These are phyloP conservation scores for Amanita muscaria DNA, from an alignment of 768 basidiomycete genomes.

Conservation along the genomic window DNA sequence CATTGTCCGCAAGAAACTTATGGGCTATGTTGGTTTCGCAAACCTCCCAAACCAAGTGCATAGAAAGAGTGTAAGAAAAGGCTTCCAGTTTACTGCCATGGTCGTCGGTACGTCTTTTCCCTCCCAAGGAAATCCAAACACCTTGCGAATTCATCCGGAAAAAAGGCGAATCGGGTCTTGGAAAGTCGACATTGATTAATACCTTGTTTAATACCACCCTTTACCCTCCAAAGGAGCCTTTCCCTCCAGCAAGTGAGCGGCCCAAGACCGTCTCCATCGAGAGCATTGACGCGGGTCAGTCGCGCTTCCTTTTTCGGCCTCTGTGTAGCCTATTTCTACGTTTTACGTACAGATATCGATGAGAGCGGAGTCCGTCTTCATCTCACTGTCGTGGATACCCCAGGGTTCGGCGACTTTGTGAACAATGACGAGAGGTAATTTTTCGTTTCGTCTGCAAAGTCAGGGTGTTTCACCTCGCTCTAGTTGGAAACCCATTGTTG, in stretches of 20 bases:
- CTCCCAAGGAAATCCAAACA: too few relatives aligned
- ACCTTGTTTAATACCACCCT: constrained; percentile 97
- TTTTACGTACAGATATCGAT: constrained; percentile 76
- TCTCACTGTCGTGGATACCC: constrained; percentile 98
- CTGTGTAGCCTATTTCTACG: constrained; percentile 16
- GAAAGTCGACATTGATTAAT: constrained; percentile 98
- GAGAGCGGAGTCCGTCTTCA: constrained; percentile 96
- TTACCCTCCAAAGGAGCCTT: constrained; percentile 81
- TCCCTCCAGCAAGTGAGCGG: constrained; percentile 77
- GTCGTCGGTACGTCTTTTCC: constrained; percentile 77
- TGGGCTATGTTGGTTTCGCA: constrained; percentile 94
- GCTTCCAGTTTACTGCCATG: constrained; percentile 99
- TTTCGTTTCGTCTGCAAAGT: constrained; percentile 10
- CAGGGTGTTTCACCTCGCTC: constrained; percentile 15
- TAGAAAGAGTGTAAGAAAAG: constrained; percentile 95
- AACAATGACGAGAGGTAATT: constrained; percentile 95
- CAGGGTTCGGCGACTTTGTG: constrained; percentile 98
- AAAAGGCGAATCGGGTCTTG: constrained; percentile 95
- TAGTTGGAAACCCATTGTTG: constrained; percentile 98
- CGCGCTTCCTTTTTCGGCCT: constrained; percentile 15
- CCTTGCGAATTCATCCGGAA: too few relatives aligned
- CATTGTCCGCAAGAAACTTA: constrained; percentile 81
- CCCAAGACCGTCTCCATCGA: constrained; percentile 96
- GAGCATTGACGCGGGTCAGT: constrained; percentile 92
- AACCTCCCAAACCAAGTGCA: constrained; percentile 99